Evolutionary conservation across 768 basidiomycete genomes (phyloP).

Genomic region (Stropharia rugosoannulata): DNA sequence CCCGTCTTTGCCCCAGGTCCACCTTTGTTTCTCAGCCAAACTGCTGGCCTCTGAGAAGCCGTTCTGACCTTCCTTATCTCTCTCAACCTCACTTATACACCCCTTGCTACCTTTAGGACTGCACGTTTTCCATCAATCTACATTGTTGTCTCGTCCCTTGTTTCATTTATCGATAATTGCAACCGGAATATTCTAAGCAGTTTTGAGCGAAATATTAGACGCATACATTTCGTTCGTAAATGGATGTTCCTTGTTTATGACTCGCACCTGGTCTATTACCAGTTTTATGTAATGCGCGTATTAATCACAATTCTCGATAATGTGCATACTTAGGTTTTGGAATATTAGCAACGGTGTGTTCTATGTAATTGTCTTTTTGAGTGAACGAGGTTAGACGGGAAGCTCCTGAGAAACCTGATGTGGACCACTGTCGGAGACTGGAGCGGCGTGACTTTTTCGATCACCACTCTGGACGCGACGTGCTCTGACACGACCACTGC

Average conservation of each 20-base stretch:
- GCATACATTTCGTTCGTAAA: conserved; percentile 4
- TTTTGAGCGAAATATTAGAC: conserved; percentile 6
- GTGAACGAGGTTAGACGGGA: background rate
- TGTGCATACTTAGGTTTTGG: background rate
- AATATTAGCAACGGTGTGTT: background rate
- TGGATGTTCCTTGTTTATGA: conserved; percentile 3
- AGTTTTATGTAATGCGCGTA: conserved; percentile 5
- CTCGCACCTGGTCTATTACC: conserved; percentile 3
- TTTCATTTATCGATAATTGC: conserved; percentile 18
- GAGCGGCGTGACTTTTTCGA: conserved; percentile 8
- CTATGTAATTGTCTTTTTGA: background rate
- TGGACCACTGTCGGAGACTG: too few relatives aligned
- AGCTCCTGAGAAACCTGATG: background rate
- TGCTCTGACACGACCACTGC: too few relatives aligned
- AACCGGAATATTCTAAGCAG: conserved; percentile 4
- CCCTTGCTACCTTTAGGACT: conserved; percentile 33
- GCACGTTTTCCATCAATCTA: conserved; percentile 17
- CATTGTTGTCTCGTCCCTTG: conserved; percentile 21
- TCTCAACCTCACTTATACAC: conserved; percentile 36
- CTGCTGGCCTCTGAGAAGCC: conserved; percentile 9
- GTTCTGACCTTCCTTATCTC: conserved; percentile 25
- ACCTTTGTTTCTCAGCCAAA: conserved; percentile 9
- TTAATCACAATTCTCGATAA: conserved; percentile 4
- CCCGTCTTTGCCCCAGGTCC: background rate
- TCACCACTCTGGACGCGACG: too few relatives aligned